Evolutionary conservation across 352 stramenopile genomes (phyloP).

Genomic region (Phytophthora tentaculata): DNA sequence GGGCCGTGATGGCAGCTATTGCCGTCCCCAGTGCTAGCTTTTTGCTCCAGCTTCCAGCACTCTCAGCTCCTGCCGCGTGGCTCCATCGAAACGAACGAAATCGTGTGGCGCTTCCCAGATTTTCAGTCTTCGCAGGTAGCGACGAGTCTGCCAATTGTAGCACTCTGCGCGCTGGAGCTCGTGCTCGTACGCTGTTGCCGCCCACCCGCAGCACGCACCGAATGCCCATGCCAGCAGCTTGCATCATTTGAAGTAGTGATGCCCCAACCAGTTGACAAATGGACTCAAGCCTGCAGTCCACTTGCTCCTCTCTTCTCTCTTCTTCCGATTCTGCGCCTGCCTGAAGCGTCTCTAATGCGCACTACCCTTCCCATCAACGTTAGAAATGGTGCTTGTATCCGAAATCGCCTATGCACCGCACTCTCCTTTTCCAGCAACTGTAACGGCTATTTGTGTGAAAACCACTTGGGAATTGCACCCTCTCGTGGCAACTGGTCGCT

Average conservation of each 20-base stretch:
- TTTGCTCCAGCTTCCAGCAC: neutral
- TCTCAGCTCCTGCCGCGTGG: constrained; percentile 3
- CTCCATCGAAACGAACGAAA: constrained; percentile 1
- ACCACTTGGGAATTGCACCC: constrained; percentile 18
- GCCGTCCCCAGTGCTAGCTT: constrained; percentile 3
- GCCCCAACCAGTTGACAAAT: constrained; percentile 1
- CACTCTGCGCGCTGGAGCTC: constrained; percentile 12
- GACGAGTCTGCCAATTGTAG: constrained; percentile 9
- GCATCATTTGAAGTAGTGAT: constrained; percentile 9
- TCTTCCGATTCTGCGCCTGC: constrained; percentile 1
- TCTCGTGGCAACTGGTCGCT: constrained; percentile 13
- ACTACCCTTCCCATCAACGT: constrained; percentile 13
- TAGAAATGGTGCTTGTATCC: constrained; percentile 27
- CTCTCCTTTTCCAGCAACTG: constrained; percentile 15
- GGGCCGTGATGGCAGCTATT: constrained; percentile 1
- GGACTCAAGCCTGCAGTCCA: neutral
- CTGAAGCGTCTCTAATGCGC: constrained; percentile 16
- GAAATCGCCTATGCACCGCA: constrained; percentile 15
- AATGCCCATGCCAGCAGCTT: constrained; percentile 2
- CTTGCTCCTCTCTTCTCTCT: neutral
- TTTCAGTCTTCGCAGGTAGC: neutral
- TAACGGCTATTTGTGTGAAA: constrained; percentile 29
- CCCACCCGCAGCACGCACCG: constrained; percentile 10
- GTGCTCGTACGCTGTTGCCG: constrained; percentile 10
- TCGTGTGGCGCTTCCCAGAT: neutral